phyloP scores from a whole-genome alignment of 441 rosid species.

The Metrosideros polymorpha region DNA sequence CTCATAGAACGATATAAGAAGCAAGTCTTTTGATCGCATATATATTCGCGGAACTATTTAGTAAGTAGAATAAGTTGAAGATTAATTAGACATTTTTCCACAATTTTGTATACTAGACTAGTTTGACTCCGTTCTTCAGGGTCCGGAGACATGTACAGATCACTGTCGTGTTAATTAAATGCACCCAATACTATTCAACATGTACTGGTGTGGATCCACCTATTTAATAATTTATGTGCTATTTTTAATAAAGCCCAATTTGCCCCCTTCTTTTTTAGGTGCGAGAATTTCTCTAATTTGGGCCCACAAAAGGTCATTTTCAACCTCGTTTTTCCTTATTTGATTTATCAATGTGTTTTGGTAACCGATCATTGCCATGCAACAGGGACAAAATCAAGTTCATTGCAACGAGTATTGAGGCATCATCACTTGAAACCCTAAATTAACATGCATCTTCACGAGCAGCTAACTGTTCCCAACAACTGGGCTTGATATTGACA shows the following conservation, averaged over 20 bases:
- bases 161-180: neutral
- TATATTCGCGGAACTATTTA: no score
- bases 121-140: neutral
- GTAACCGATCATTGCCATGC: neutral
- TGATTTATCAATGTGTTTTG: neutral
- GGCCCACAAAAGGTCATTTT: neutral
- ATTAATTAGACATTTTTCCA: no score
- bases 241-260: neutral
- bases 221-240: neutral
- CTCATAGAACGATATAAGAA: neutral
- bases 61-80: no score
- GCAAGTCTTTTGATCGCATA: no score
- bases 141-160: neutral
- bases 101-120: neutral
- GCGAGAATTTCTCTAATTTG: neutral
- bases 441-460: neutral
- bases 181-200: neutral
- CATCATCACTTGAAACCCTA: neutral
- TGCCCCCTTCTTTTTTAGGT: neutral
- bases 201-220: neutral
- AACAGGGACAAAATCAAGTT: neutral
- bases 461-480: neutral
- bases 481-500: neutral
- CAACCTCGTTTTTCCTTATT: neutral
- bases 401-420: neutral